phyloP scores from a whole-genome alignment of 2,329 filamentous ascomycete genomes.

The Fusarium incarnatum region DNA sequence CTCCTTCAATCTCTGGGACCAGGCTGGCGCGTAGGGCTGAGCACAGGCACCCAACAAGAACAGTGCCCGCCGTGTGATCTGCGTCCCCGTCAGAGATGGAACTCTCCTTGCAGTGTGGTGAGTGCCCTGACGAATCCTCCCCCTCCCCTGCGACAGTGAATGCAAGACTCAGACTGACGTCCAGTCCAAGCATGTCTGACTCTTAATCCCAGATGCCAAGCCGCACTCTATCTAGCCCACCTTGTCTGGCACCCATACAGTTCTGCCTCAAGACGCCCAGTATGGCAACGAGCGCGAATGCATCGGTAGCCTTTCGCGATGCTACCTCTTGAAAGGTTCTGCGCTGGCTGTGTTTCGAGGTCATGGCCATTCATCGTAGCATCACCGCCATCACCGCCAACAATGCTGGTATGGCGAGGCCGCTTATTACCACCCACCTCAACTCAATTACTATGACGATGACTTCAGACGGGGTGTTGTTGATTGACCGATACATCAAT shows the following conservation, averaged over 20 bases:
- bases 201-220: conserved; percentile 31
- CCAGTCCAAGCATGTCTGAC: conserved; percentile 19
- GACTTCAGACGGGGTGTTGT: background rate
- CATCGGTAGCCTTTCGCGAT: conserved; percentile 15
- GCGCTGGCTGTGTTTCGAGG: conserved; percentile 5
- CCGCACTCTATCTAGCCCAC: conserved; percentile 5
- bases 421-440: conserved; percentile 18
- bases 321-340: conserved; percentile 7
- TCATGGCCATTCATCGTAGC: conserved; percentile 14
- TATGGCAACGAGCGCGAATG: conserved; percentile 47
- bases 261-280: conserved; percentile 28
- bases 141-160: conserved; percentile 20
- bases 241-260: background rate
- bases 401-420: conserved; percentile 4
- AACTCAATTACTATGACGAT: background rate
- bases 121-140: background rate
- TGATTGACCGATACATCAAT: background rate
- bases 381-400: conserved; percentile 39
- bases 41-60: conserved; percentile 36
- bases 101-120: conserved; percentile 20
- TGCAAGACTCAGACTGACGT: conserved; percentile 34
- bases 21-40: conserved; percentile 47
- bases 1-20: conserved; percentile 28
- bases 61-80: conserved; percentile 6
- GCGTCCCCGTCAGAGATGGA: conserved; percentile 21